Evolutionary conservation across 805 yeast genomes (phyloP), one percentile per base, ranked within the genome.

Genomic region (Suhomyces faveliae): DNA sequence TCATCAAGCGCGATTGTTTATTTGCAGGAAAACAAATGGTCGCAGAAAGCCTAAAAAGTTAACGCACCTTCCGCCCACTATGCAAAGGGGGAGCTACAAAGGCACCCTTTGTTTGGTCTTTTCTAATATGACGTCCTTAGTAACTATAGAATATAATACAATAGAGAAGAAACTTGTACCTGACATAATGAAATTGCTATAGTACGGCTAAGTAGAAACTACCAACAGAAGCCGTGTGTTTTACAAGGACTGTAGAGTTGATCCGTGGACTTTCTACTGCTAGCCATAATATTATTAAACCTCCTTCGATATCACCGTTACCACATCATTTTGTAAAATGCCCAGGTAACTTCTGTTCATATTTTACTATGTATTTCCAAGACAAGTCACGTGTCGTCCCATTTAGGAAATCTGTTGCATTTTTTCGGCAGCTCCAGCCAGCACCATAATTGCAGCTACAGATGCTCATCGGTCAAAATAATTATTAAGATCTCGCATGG

Each of bases 381-480:
- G 25, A 37, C 23, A 21, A 12, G 20, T 23, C 42, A 39, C 42
- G 42, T 22, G 42, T 20, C 22, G 20, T 39, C 27, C 42, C 20
- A 9, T 11, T 39, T 39, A 23, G 42, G 42, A 21, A 39, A 39
- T 13, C n/a, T 12, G 42, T 15, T 19, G 42, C 42, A 39, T 39
- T 39, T 39, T 37, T 37, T 39, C 11, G 42, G 27, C n/a, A 39
- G n/a, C 19, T 12, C 15, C 30, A 23, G 15, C 42, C 42, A 39
- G 42, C 42, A 21, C 20, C 24, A 12, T n/a, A 5, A 21, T 15
- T 33, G 37, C 37, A 33, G 37, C 37, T 33, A 17, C 37, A 33
- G 21, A 9, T 15, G n/a, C 2, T 17, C 21, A 15, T 33, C 11
- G 10, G 21, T 9, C 37, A 27, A 9, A 25, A 25, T 12, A 12